phyloP scores from a whole-genome alignment of 2,329 filamentous ascomycete species.

The Sclerotinia nivalis region DNA sequence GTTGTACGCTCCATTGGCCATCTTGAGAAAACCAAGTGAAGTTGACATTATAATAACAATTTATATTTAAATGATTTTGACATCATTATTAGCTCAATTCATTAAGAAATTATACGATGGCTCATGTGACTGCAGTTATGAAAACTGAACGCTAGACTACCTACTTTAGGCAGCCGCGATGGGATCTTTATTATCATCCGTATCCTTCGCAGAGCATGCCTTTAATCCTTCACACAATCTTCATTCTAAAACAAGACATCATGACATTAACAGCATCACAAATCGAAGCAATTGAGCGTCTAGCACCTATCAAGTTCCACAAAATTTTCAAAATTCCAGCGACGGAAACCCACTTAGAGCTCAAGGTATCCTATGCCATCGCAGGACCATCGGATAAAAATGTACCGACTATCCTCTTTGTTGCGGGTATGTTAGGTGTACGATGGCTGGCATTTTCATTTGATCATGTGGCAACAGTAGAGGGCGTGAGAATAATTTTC shows the following conservation, averaged over 20 bases:
- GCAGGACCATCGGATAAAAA: slow-evolving; percentile 34
- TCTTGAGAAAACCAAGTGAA: slow-evolving; percentile 4
- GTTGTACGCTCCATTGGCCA: not conserved
- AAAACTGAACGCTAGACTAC: not conserved
- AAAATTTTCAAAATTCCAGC: slow-evolving; percentile 33
- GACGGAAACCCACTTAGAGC: slow-evolving; percentile 30
- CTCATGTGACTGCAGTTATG: not conserved
- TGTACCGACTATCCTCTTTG: slow-evolving; percentile 43
- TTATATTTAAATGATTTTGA: slow-evolving; percentile 1
- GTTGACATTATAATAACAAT: slow-evolving; percentile 16
- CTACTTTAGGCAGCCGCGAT: not conserved
- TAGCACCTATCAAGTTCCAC: slow-evolving; percentile 35
- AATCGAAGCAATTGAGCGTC: slow-evolving; percentile 27
- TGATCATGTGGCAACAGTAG: slow-evolving; percentile 39
- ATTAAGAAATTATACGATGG: not conserved
- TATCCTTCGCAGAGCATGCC: not conserved
- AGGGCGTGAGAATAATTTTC: slow-evolving; percentile 43
- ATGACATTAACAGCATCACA: slow-evolving; percentile 21
- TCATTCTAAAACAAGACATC: not conserved
- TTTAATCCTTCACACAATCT: not conserved
- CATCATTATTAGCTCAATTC: not conserved
- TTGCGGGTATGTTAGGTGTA: slow-evolving; percentile 44
- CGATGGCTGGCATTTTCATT: slow-evolving; percentile 39
- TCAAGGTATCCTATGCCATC: slow-evolving; percentile 37
- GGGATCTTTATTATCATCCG: not conserved